phyloP scores from a whole-genome alignment of 2,329 filamentous ascomycete genomes.

The Aspergillus ruber region DNA sequence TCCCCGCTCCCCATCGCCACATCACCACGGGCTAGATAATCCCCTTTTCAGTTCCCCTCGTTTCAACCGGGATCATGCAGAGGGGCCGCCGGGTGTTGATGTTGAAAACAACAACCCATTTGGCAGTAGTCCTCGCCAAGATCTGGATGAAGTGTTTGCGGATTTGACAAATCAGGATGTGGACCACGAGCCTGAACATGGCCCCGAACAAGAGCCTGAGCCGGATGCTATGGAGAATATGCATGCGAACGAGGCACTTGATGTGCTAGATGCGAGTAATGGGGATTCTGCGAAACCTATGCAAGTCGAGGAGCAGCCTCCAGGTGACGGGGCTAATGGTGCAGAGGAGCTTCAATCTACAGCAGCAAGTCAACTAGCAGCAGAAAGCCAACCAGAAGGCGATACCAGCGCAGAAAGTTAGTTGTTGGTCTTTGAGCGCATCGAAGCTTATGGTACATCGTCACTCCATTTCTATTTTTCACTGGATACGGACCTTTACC shows the following conservation, averaged over 20 bases:
- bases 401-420: constrained; percentile 5
- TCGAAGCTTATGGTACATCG: no score
- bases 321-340: constrained; percentile 16
- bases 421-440: constrained; percentile 6
- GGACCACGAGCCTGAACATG: constrained; percentile 26
- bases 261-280: constrained; percentile 36
- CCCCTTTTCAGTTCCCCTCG: constrained; percentile 38
- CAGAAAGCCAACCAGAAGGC: constrained; percentile 15
- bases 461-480: constrained; percentile 4
- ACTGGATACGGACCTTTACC: constrained; percentile 6
- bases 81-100: constrained; percentile 24
- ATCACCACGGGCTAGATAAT: constrained; percentile 28
- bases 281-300: constrained; percentile 27
- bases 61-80: constrained; percentile 30
- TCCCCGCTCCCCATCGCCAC: constrained; percentile 33
- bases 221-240: constrained; percentile 36
- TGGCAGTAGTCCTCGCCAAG: constrained; percentile 34
- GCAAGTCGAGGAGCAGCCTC: constrained; percentile 16
- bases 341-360: neutral
- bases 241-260: constrained; percentile 43
- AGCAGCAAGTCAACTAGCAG: no score
- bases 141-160: constrained; percentile 41
- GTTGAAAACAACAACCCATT: constrained; percentile 28
- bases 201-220: constrained; percentile 20
- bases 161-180: constrained; percentile 42